Base-by-base conservation (phyloP, 2,329 filamentous ascomycete species). In the Hymenoscyphus scutula region DNA sequence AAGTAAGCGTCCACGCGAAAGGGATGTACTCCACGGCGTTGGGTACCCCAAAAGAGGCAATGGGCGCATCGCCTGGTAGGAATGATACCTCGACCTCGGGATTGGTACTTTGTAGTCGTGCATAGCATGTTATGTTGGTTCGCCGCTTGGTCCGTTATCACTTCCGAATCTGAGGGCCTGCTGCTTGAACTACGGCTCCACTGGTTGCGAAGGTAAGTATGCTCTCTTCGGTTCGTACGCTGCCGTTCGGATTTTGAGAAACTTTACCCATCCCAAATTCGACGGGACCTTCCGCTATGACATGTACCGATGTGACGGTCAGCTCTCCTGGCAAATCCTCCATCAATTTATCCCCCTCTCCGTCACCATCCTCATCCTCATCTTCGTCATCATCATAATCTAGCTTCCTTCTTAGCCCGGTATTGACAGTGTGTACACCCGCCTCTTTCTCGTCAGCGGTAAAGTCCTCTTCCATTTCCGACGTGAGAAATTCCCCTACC, bases 341-440 rank as follows among this genome's bases (percentile, higher is more conserved):
- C 0, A 83, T 81, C 0, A 87, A 84, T 1, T 87, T 85, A 2
- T 66, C 69, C 15, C 70, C 71, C 0, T 79, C 78, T 0, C 82
- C 82, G 10, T 76, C 82, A 0, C 84, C 83, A 0, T 85, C 85
- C 0, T 81, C 27, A 29, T 29, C 80, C 0, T 87, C 84, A 1
- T 88, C 85, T 5, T 70, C 68, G 8, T 70, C 64, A 5, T 59
- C 64, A 7, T 67, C 65, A 59, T 59, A 25, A 25, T 56, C 57
- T 56, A 70, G 45, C 23, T 70, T 70, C 32, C 84, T 81, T 72
- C 76, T 82, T 72, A 95, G 74, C 0, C 91, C 91, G 0, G 90
- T 94, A 41, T 87, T 81, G 54, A 93, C 88, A 69, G 85, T 88
- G 70, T 89, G 84, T 11, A 89, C 75, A 6, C 90, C 91, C 63